Base-by-base conservation (phyloP, 2,329 filamentous ascomycete genomes). In the Cladosporium sp. region DNA sequence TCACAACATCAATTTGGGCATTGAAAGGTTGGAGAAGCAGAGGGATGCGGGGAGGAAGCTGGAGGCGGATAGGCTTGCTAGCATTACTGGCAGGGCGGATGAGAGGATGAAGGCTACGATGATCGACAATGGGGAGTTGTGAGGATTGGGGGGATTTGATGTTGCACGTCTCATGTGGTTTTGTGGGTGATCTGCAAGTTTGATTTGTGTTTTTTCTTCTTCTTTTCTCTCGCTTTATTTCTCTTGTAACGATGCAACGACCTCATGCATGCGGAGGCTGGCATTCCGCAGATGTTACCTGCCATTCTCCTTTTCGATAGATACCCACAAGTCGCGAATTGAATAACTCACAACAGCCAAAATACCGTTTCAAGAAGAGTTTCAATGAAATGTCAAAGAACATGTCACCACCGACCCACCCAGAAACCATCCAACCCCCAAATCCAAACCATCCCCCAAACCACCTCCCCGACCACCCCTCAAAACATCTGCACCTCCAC, bases 1-100 rank as follows among this genome's bases (percentile, higher is more conserved):
- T 36, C 83, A 89, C 58, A 84, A 82, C 50, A 89, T 93, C 54
- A 77, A 86, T 51, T 73, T 81, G 43, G 85, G 86, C 0, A 81
- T 91, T 1, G 85, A 90, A 66, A 75, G 88, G 55, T 70, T 93
- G 54, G 83, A 88, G 64, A 69, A 72, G 18, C 82, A 84, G 41
- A 75, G 86, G 53, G 75, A 78, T 37, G 78, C 80, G 54, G 59
- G 56, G 20, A 54, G 67, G 36, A 54, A 53, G 50, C n/a, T 66
- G 15, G 64, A 62, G 39, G 51, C 45, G 42, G 61, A 65, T 38
- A 59, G 53, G 36, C 60, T 61, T 54, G 53, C 50, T 18, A 55
- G 54, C 30, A 56, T 65, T 24, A 38, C 63, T 29, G 36, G 32
- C 4, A 54, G 45, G 40, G 58, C 50, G 8, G 47, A 51, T 3